These are phyloP conservation scores for Phaeoacremonium minimum DNA, from an alignment of 2,329 filamentous ascomycete species.

Conservation along the genomic window DNA sequence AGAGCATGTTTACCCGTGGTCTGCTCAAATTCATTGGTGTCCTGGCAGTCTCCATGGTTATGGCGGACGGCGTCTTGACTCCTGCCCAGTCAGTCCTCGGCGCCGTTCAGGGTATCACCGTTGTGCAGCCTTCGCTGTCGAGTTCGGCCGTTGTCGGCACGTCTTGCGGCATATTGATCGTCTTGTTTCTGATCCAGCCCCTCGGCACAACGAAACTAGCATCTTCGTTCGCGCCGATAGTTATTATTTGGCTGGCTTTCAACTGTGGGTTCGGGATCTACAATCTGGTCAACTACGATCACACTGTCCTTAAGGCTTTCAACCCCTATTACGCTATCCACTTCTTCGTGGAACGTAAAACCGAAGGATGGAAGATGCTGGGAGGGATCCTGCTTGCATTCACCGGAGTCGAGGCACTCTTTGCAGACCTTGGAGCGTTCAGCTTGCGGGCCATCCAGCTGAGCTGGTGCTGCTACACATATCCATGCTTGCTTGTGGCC, in stretches of 20 bases:
- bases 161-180: constrained; percentile 57
- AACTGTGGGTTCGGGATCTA: constrained; percentile 61
- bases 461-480: constrained; percentile 64
- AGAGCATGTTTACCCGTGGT: constrained; percentile 43
- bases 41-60: constrained; percentile 61
- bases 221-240: constrained; percentile 56
- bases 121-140: constrained; percentile 50
- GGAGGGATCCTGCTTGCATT: constrained; percentile 70
- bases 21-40: constrained; percentile 58
- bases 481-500: constrained; percentile 58
- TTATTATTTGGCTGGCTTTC: constrained; percentile 61
- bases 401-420: constrained; percentile 71
- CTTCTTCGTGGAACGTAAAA: constrained; percentile 54
- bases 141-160: constrained; percentile 57
- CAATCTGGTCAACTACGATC: constrained; percentile 45
- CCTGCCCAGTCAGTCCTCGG: constrained; percentile 65
- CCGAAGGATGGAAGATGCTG: constrained; percentile 57
- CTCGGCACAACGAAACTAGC: constrained; percentile 58
- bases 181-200: constrained; percentile 60
- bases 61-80: constrained; percentile 59
- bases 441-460: constrained; percentile 64
- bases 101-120: constrained; percentile 58
- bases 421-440: constrained; percentile 73
- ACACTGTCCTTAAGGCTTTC: constrained; percentile 50
- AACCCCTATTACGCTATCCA: constrained; percentile 54